Conservation (phyloP, 257 asterid genomes). For the Rehmannia glutinosa region DNA sequence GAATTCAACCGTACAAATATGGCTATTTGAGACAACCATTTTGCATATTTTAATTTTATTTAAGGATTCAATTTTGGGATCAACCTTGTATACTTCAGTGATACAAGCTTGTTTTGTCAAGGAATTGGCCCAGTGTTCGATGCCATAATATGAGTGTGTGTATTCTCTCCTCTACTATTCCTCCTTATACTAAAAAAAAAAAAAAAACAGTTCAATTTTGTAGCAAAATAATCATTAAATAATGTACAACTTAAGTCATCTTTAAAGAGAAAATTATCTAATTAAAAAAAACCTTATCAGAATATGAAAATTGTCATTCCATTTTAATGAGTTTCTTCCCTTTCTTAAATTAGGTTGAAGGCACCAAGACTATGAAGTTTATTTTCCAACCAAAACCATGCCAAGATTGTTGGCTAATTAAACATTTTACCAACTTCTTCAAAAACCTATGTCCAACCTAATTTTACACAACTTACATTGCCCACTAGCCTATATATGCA, state of each 20-base stretch:
- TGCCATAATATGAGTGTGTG: too few relatives aligned
- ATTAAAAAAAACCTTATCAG: not conserved
- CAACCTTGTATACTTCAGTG: too few relatives aligned
- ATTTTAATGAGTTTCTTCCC: not conserved
- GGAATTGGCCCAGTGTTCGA: too few relatives aligned
- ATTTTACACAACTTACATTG: not conserved
- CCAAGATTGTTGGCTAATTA: not conserved
- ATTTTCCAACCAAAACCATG: not conserved
- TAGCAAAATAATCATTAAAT: not conserved
- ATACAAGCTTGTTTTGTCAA: too few relatives aligned
- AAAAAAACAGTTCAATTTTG: too few relatives aligned
- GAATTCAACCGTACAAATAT: too few relatives aligned
- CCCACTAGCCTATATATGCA: not conserved
- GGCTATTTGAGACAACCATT: too few relatives aligned
- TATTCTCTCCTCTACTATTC: too few relatives aligned
- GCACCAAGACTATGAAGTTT: conserved; percentile 17
- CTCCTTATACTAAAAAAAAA: too few relatives aligned
- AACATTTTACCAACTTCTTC: not conserved
- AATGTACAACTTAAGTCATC: too few relatives aligned
- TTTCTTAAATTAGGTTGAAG: conserved; percentile 10
- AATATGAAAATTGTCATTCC: not conserved
- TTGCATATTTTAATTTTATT: too few relatives aligned
- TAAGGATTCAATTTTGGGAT: too few relatives aligned
- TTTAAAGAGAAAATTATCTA: not conserved
- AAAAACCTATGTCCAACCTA: conserved; percentile 5